Evolutionary conservation across 768 basidiomycete species (phyloP).

Genomic region (Cubamyces sp.): DNA sequence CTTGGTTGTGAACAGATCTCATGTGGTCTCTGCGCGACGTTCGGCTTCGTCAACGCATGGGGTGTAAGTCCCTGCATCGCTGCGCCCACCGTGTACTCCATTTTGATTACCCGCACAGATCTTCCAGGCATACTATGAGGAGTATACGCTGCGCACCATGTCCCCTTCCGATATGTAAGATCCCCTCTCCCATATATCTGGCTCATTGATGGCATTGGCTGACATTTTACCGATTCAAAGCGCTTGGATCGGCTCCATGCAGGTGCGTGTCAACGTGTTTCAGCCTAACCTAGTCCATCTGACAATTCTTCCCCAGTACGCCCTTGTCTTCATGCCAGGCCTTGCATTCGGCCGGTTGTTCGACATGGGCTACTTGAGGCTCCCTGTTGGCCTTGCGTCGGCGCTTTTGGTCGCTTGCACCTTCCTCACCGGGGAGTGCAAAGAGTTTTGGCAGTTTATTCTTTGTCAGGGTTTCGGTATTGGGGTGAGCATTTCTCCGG

Average conservation of each 20-base stretch:
- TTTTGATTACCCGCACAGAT: slow-evolving; percentile 44
- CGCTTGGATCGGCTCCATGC: slow-evolving; percentile 83
- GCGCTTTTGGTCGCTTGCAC: slow-evolving; percentile 55
- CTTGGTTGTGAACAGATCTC: slow-evolving; percentile 8
- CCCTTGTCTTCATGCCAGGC: slow-evolving; percentile 64
- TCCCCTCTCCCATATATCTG: background rate
- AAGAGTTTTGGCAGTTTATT: slow-evolving; percentile 75
- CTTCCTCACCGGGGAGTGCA: slow-evolving; percentile 71
- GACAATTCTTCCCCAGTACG: slow-evolving; percentile 47
- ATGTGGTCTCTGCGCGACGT: slow-evolving; percentile 50
- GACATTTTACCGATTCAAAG: slow-evolving; percentile 38
- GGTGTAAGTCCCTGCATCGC: slow-evolving; percentile 51
- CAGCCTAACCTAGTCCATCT: background rate
- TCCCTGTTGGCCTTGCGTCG: slow-evolving; percentile 52
- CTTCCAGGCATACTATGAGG: slow-evolving; percentile 75
- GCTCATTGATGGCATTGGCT: background rate
- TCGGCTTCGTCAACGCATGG: slow-evolving; percentile 77
- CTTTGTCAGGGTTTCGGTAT: slow-evolving; percentile 72
- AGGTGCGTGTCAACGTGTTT: slow-evolving; percentile 42
- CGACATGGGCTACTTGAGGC: slow-evolving; percentile 68
- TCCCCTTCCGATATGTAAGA: slow-evolving; percentile 65
- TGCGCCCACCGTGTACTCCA: background rate
- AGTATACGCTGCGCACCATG: slow-evolving; percentile 48
- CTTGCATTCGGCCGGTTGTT: slow-evolving; percentile 69
- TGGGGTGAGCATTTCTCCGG: slow-evolving; percentile 49